Percentiles rank a stretch among this genome's conserved stretches.
Evolutionary conservation across 495 filamentous ascomycete genomes (phyloP).

Genomic region (Choiromyces venosus): DNA sequence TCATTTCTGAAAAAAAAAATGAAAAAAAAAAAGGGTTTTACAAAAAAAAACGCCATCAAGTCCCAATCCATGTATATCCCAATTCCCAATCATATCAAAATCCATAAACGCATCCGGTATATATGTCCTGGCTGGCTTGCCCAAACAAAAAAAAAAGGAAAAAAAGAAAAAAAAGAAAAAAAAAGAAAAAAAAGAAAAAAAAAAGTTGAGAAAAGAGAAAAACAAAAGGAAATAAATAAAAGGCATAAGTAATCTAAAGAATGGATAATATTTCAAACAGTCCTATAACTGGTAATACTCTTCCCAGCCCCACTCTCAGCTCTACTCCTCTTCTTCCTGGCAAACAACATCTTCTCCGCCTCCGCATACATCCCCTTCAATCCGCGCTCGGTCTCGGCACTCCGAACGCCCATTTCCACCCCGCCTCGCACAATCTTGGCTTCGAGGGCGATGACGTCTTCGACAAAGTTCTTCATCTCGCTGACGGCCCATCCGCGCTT

Average conservation of each 20-base stretch:
- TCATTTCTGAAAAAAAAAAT: background rate
- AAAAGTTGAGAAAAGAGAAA: background rate
- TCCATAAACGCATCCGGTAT: background rate
- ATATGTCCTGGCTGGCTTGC: too few relatives aligned
- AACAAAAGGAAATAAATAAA: background rate
- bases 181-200: background rate
- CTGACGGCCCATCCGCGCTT: constrained; percentile 5
- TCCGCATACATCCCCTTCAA: constrained; percentile 20
- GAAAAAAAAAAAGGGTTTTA: background rate
- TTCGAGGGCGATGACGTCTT: constrained; percentile 18
- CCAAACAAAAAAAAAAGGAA: background rate
- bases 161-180: background rate
- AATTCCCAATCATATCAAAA: background rate
- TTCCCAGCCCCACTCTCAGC: background rate
- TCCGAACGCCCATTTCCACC: constrained; percentile 2
- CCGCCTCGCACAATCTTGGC: constrained; percentile 16
- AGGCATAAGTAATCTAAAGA: background rate
- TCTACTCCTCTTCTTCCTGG: background rate
- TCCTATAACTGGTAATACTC: background rate
- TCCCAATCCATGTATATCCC: background rate
- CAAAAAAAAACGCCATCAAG: background rate
- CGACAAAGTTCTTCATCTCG: constrained; percentile 27
- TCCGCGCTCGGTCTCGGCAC: constrained; percentile 8
- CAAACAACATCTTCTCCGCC: constrained; percentile 25
- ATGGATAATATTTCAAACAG: background rate